Conservation (phyloP, 441 rosid species). For the Syzygium syzygioides region DNA sequence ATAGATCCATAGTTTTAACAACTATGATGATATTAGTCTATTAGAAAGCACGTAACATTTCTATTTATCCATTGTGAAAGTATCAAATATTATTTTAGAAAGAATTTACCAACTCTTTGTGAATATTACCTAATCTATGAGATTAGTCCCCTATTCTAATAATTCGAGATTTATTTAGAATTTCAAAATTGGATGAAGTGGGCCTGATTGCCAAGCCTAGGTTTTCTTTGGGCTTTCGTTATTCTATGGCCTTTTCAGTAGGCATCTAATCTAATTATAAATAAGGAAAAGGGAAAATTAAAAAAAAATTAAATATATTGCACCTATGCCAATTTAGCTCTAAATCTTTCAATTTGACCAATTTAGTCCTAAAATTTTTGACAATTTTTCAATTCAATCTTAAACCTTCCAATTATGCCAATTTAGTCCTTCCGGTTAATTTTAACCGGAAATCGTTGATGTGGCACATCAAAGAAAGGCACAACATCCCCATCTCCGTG, state of each 20-base stretch:
- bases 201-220: background rate
- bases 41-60: too few species aligned
- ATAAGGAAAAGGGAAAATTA: background rate
- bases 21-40: too few species aligned
- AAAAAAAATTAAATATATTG: background rate
- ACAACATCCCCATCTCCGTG: slow-evolving; percentile 32
- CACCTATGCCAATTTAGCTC: fast-evolving
- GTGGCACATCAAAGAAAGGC: background rate
- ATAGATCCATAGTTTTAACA: too few species aligned
- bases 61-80: too few species aligned
- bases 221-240: background rate
- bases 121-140: too few species aligned
- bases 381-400: fast-evolving
- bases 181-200: too few species aligned
- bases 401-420: fast-evolving
- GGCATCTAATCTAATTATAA: background rate
- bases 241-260: background rate
- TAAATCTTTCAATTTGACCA: fast-evolving
- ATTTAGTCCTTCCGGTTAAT: background rate
- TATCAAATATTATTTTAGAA: too few species aligned
- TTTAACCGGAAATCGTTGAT: fast-evolving
- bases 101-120: too few species aligned
- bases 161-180: too few species aligned
- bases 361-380: background rate
- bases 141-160: too few species aligned